A percentile compares a stretch with the other conserved stretches of the same genome.
These are phyloP conservation scores for Sporothrix mexicana DNA, from an alignment of 2,329 filamentous ascomycete species.

Conservation along the genomic window DNA sequence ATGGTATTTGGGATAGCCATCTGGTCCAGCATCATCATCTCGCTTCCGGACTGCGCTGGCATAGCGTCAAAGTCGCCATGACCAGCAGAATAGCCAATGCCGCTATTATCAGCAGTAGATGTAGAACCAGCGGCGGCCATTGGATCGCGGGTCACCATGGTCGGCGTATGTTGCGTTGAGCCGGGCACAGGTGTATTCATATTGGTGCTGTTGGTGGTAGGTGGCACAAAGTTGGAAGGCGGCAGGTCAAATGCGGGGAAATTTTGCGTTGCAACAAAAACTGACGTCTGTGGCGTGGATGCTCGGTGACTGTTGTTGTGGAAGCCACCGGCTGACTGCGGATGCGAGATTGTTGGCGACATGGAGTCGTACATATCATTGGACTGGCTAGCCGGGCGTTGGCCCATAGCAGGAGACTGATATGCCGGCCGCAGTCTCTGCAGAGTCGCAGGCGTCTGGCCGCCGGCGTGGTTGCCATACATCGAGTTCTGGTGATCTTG, in stretches of 20 bases:
- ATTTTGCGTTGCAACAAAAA: constrained; percentile 65
- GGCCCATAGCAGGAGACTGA: constrained; percentile 52
- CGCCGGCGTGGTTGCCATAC: not conserved
- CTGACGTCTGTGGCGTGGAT: constrained; percentile 53
- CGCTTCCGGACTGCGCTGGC: constrained; percentile 52
- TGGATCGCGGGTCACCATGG: not conserved
- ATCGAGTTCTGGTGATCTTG: constrained; percentile 13
- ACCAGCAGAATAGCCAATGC: constrained; percentile 46
- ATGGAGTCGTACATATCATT: constrained; percentile 58
- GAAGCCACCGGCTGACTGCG: constrained; percentile 46
- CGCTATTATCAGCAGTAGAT: not conserved
- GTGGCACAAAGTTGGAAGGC: constrained; percentile 59
- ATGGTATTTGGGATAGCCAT: constrained; percentile 72
- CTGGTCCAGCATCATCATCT: constrained; percentile 67
- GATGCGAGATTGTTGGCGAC: constrained; percentile 58
- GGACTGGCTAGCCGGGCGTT: constrained; percentile 55
- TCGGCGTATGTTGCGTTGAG: constrained; percentile 4
- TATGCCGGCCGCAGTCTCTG: constrained; percentile 43
- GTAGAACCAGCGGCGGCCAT: not conserved
- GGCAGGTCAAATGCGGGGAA: constrained; percentile 68
- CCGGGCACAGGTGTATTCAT: not conserved
- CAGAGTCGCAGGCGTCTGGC: constrained; percentile 2
- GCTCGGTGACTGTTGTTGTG: constrained; percentile 52
- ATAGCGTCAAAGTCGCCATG: constrained; percentile 56
- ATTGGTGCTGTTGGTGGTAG: not conserved